These are phyloP conservation scores for Dryas drummondii DNA, from an alignment of 306 rosid species.

Conservation along the genomic window DNA sequence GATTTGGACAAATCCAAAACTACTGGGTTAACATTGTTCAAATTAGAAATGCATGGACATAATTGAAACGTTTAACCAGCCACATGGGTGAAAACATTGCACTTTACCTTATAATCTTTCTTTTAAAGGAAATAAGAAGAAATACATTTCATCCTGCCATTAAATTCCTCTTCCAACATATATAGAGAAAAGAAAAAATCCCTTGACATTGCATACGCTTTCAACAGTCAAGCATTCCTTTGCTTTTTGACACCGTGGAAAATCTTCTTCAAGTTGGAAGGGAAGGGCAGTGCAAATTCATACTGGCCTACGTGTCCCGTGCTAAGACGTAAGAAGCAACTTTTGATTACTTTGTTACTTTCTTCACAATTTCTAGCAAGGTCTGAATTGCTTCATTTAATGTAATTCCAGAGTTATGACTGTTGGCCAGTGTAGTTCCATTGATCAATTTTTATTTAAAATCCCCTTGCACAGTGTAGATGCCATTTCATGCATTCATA, in stretches of 20 bases:
- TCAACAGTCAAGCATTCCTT: constrained; percentile 77
- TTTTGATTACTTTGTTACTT: constrained; percentile 10
- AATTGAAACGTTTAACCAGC: neutral
- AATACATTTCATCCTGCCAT: neutral
- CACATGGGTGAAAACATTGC: neutral
- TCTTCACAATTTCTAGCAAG: neutral
- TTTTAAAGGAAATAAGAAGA: neutral
- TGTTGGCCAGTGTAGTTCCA: neutral
- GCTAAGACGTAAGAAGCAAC: constrained; percentile 55
- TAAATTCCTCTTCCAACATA: neutral
- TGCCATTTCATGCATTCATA: constrained; percentile 7
- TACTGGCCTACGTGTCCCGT: constrained; percentile 87
- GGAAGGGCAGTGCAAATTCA: constrained; percentile 70
- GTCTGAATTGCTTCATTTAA: constrained; percentile 22
- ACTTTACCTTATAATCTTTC: neutral
- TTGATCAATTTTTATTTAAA: neutral
- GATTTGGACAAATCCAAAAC: neutral
- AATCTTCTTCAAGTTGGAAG: constrained; percentile 60
- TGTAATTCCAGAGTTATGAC: constrained; percentile 2
- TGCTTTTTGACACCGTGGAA: constrained; percentile 69
- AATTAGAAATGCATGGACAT: neutral
- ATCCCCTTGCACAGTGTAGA: constrained; percentile 12
- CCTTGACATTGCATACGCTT: constrained; percentile 84
- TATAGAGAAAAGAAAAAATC: neutral
- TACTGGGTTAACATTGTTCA: neutral